A percentile compares a stretch with the other conserved stretches of the same genome.
Evolutionary conservation across 1,139 yeast species (phyloP).

Genomic region (Candida sp.): DNA sequence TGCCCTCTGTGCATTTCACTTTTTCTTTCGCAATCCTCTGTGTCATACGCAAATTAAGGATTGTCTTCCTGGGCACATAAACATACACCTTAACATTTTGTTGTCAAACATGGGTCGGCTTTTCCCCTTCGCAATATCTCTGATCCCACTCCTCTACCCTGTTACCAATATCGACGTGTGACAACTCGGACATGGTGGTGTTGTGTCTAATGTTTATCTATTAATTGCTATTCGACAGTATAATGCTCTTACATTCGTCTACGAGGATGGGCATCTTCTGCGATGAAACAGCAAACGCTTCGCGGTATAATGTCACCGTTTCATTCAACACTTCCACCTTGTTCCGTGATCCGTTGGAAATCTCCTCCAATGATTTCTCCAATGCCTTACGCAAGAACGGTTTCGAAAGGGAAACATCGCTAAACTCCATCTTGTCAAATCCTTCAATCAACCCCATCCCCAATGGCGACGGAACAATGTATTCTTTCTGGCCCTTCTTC

Average conservation of each 20-base stretch:
- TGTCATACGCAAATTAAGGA: not conserved
- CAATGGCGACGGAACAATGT: slow-evolving; percentile 75
- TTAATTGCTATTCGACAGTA: slow-evolving; percentile 7
- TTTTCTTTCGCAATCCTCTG: not conserved
- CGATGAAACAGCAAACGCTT: slow-evolving; percentile 53
- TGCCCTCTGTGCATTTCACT: not conserved
- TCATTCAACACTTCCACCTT: slow-evolving; percentile 60
- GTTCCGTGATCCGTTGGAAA: slow-evolving; percentile 65
- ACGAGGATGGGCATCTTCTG: slow-evolving; percentile 34
- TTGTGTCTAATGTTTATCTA: too few relatives aligned
- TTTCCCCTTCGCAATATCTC: not conserved
- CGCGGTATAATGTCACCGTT: slow-evolving; percentile 63
- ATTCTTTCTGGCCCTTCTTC: slow-evolving; percentile 36
- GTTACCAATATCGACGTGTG: too few relatives aligned
- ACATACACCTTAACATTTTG: not conserved
- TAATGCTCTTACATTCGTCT: slow-evolving; percentile 23
- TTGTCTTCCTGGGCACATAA: not conserved
- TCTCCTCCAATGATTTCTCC: slow-evolving; percentile 68
- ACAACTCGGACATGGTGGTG: too few relatives aligned
- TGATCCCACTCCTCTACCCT: too few relatives aligned
- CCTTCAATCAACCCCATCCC: slow-evolving; percentile 94
- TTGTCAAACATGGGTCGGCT: not conserved
- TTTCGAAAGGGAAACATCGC: slow-evolving; percentile 76
- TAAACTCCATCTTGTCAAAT: slow-evolving; percentile 78
- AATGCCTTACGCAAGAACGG: slow-evolving; percentile 85